Evolutionary conservation across 305 asterid genomes (phyloP).

Genomic region (Fraxinus velutina): DNA sequence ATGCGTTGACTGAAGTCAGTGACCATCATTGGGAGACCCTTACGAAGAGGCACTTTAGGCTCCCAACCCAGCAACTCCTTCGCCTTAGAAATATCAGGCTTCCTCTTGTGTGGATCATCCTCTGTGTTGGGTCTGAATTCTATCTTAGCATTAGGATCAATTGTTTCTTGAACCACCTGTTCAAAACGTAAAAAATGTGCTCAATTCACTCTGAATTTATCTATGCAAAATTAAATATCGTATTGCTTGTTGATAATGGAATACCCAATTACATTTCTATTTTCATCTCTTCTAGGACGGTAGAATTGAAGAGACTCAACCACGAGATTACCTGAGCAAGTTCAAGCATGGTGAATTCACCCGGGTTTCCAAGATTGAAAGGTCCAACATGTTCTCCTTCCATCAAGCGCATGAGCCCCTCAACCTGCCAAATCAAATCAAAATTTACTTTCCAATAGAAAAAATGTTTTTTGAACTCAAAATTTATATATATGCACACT

Average conservation of each 20-base stretch:
- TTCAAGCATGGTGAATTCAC: conserved; percentile 96
- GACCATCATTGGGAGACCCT: conserved; percentile 93
- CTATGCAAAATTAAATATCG: background rate
- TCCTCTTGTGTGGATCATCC: conserved; percentile 96
- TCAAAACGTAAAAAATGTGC: background rate
- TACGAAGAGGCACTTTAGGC: conserved; percentile 74
- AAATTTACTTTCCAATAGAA: background rate
- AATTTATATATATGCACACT: background rate
- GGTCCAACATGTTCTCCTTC: conserved; percentile 99
- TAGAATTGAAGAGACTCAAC: background rate
- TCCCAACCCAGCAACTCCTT: conserved; percentile 88
- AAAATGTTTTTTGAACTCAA: background rate
- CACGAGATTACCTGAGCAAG: conserved; percentile 68
- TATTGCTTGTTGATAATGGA: background rate
- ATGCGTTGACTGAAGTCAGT: conserved; percentile 83
- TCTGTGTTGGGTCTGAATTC: conserved; percentile 87
- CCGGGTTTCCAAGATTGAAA: conserved; percentile 94
- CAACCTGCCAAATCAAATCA: conserved; percentile 47
- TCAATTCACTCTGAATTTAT: background rate
- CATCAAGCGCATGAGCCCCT: conserved; percentile 91
- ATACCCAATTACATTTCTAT: background rate
- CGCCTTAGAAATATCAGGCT: conserved; percentile 86
- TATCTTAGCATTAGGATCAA: conserved; percentile 78
- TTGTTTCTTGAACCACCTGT: conserved; percentile 93
- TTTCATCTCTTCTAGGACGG: background rate